Percentiles rank a stretch among this genome's conserved stretches.
Evolutionary conservation across 768 basidiomycete species (phyloP).

Genomic region (Lyophyllum shimeji): DNA sequence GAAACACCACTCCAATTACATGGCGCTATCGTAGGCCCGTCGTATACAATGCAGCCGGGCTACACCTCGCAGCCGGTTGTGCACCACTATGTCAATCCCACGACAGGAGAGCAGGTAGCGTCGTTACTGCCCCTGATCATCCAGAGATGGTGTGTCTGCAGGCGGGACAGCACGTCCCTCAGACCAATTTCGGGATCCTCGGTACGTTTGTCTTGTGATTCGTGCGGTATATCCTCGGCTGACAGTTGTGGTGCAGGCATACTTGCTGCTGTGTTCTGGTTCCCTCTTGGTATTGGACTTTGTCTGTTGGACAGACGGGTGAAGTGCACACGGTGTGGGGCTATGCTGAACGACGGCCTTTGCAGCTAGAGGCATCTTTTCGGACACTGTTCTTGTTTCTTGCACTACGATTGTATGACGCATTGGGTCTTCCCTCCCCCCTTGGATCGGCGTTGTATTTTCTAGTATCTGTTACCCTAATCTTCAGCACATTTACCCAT

Average conservation of each 20-base stretch:
- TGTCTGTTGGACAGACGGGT: constrained; percentile 76
- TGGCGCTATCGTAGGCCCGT: constrained; percentile 18
- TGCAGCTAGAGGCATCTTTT: constrained; percentile 30
- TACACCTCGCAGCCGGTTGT: constrained; percentile 41
- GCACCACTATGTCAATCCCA: constrained; percentile 69
- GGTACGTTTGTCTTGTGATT: constrained; percentile 44
- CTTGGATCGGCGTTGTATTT: not conserved
- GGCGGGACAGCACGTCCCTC: constrained; percentile 60
- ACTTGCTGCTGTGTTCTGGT: constrained; percentile 84
- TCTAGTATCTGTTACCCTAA: not conserved
- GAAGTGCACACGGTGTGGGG: constrained; percentile 55
- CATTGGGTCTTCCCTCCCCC: not conserved
- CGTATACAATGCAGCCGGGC: constrained; percentile 16
- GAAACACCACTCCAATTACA: constrained; percentile 5
- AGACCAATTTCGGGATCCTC: constrained; percentile 67
- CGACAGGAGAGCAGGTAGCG: constrained; percentile 53
- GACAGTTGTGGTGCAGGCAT: constrained; percentile 46
- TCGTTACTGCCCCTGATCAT: constrained; percentile 70
- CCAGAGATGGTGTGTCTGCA: constrained; percentile 89
- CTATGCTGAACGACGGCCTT: constrained; percentile 41
- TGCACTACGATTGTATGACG: constrained; percentile 1
- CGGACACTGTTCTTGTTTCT: not conserved
- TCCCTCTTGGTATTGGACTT: constrained; percentile 77
- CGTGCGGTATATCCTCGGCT: not conserved
- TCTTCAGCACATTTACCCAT: not conserved